Base-by-base conservation (phyloP, 352 stramenopile genomes). In the Pythium phragmitis region DNA sequence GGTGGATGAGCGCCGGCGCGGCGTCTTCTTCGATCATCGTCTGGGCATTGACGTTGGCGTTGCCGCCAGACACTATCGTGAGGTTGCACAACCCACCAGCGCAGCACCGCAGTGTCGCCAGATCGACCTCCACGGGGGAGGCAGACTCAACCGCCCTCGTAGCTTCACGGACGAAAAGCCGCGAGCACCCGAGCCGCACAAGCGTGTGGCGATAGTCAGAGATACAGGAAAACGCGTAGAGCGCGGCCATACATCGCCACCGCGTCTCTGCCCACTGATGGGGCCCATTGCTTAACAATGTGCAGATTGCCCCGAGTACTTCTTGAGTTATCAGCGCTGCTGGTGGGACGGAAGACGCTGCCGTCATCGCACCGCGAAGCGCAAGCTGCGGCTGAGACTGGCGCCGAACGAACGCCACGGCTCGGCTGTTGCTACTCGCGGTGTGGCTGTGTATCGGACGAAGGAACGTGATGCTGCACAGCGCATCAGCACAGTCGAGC, bases 11-110 rank as follows among this genome's bases (percentile, higher is more conserved):
- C 12, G 85, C 85, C 36, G 77, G 77, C 19, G 92, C 80, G 2
- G 79, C 81, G 11, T 70, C 79, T 49, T 91, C 75, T 3, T 76
- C 58, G 17, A 93, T 78, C 85, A 93, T 93, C 23, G 59, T 76
- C 1, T 68, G 58, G 0, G 85, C 77, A 42, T 80, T 89, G 0
- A 30, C 30, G n/a, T 71, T 60, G 0, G 28, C 59, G 17, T 49
- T 19, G 16, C 19, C 12, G 1, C 34, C 52, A 0, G 71, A 60
- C 2, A 76, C 75, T 36, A 82, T 76, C 0, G 79, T 88, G 28
- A 93, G 74, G 51, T 88, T 88, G 51, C 76, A 79, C 0, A 94
- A 60, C 8, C 82, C 72, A 7, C 76, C 77, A 4, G 85, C 79
- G 34, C 82, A 94, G 49, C 78, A 87, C 23, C 82, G 68, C 16